phyloP scores from a whole-genome alignment of 1,284 basidiomycete species.

The Marasmius oreades region DNA sequence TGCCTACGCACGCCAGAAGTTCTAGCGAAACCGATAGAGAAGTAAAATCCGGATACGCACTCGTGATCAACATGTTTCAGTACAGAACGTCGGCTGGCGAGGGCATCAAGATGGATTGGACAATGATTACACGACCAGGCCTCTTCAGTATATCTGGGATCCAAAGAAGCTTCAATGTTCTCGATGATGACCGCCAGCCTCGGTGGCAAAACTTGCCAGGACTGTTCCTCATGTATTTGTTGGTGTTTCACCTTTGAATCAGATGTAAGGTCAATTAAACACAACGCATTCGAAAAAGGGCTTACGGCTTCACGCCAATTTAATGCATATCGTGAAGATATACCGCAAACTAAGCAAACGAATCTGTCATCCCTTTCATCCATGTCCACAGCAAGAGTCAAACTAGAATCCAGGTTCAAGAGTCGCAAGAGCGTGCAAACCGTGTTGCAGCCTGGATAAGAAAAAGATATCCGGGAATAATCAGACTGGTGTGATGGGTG shows the following conservation, averaged over 20 bases:
- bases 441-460: background rate
- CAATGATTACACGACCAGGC: background rate
- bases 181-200: background rate
- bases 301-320: constrained; percentile 2
- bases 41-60: background rate
- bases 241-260: background rate
- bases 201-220: background rate
- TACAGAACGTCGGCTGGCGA: background rate
- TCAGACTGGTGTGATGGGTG: background rate
- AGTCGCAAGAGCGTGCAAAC: background rate
- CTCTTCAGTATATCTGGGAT: background rate
- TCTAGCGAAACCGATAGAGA: background rate
- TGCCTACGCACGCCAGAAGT: background rate
- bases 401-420: background rate
- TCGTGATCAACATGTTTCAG: background rate
- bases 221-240: background rate
- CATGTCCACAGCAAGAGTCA: background rate
- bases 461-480: background rate
- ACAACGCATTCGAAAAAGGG: background rate
- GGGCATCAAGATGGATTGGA: background rate
- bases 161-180: background rate
- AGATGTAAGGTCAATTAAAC: background rate
- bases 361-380: background rate
- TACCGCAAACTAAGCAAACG: background rate
- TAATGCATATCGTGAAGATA: background rate